Evolutionary conservation across 257 asterid genomes (phyloP), one percentile per base, ranked within the genome.

Genomic region (Ballota nigra): DNA sequence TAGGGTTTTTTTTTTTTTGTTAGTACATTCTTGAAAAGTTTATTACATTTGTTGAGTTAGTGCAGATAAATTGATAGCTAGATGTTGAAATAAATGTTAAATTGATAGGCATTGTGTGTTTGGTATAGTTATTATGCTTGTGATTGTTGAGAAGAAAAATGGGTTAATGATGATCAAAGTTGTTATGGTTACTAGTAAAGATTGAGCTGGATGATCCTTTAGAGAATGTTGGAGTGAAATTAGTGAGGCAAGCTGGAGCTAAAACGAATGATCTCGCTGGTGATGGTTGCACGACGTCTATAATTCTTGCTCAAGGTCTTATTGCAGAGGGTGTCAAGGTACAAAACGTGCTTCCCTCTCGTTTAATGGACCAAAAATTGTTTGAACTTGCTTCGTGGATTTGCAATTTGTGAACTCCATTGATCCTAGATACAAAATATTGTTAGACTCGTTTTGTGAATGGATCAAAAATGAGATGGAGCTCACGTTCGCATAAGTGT

Each of bases 221-320:
- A 75, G 96, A 92, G 81, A 81, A 87, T 73, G 96, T 92, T 12
- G 98, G 96, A 66, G 96, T 92, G 23, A 92, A 92, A 75, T 62
- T 92, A 82, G 89, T 89, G 70, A 86, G 98, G 78, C 96, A 83
- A 74, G 98, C 96, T 0, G 98, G 98, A 60, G 96, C 98, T 26
- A 87, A 74, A 76, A 89, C 96, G 12, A 92, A 92, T 78, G 92
- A 83, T 73, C 87, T 92, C 77, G 96, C 98, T 16, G 98, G 96
- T 0, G 98, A 92, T 70, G 98, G 96, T 47, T 87, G 92, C 85
- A 87, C 94, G 9, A 89, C 98, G 3, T 92, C 98, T 41, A 80
- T 89, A 55, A 71, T 92, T 10, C 98, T 92, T 47, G 92, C 98
- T 36, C 98, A 73, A 55, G 98, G 98, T 72, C 81, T 92, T 18